These are phyloP conservation scores for Diaporthe caulivora DNA, from an alignment of 2,329 filamentous ascomycete species.

Conservation along the genomic window DNA sequence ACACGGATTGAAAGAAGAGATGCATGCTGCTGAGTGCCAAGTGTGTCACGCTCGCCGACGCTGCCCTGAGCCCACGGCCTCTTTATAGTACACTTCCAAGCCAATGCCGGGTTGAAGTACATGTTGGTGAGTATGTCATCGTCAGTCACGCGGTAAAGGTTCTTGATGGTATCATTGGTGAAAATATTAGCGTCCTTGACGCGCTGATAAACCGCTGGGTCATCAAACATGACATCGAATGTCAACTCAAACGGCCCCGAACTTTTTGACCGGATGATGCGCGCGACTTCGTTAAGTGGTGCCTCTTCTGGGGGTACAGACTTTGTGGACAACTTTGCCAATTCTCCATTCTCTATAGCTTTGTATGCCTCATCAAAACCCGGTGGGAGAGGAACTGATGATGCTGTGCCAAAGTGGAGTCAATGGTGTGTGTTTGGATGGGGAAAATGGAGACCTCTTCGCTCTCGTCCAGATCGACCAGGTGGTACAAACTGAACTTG, in stretches of 20 bases:
- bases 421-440: background rate
- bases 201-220: slow-evolving; percentile 48
- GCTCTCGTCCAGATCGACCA: background rate
- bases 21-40: slow-evolving; percentile 6
- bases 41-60: slow-evolving; percentile 4
- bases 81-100: background rate
- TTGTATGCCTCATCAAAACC: background rate
- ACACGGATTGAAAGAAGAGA: background rate
- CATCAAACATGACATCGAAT: slow-evolving; percentile 63
- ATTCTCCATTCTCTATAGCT: background rate
- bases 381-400: background rate
- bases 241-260: slow-evolving; percentile 65
- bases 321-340: background rate
- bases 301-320: background rate
- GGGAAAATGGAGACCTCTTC: background rate
- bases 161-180: slow-evolving; percentile 1
- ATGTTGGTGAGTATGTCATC: background rate
- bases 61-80: slow-evolving; percentile 15
- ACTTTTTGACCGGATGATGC: slow-evolving; percentile 63
- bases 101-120: slow-evolving; percentile 1
- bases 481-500: slow-evolving; percentile 13
- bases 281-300: slow-evolving; percentile 51
- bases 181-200: slow-evolving; percentile 46
- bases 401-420: background rate
- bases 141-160: background rate